Percentiles rank a stretch among this genome's conserved stretches.
Conservation (phyloP, 331 rosid species). For the Arachis monticola region DNA sequence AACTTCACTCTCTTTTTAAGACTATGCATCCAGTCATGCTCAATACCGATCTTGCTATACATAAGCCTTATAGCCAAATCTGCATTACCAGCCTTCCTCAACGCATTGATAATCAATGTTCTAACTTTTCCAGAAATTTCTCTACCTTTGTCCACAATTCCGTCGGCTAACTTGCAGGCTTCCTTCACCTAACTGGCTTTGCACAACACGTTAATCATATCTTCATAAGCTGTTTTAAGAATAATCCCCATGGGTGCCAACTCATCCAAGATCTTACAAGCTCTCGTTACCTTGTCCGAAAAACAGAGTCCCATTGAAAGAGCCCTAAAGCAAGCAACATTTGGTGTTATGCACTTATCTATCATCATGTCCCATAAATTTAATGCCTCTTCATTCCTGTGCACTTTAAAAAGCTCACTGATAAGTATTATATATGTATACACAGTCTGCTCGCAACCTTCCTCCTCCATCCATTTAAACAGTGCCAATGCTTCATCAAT, state of each 20-base stretch:
- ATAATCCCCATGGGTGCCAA: slow-evolving; percentile 83
- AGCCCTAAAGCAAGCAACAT: slow-evolving; percentile 80
- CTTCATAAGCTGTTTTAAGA: slow-evolving; percentile 79
- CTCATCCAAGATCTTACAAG: slow-evolving; percentile 89
- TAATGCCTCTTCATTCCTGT: slow-evolving; percentile 74
- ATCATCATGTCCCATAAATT: slow-evolving; percentile 83
- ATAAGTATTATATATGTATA: slow-evolving; percentile 76
- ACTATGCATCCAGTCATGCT: slow-evolving; percentile 77
- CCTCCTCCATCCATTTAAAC: slow-evolving; percentile 68
- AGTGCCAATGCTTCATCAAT: slow-evolving; percentile 65
- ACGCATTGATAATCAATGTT: slow-evolving; percentile 73
- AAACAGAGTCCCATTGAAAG: slow-evolving; percentile 82
- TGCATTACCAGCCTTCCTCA: slow-evolving; percentile 83
- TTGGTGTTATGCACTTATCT: slow-evolving; percentile 78
- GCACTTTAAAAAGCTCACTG: slow-evolving; percentile 69
- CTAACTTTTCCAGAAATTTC: slow-evolving; percentile 82
- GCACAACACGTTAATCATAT: slow-evolving; percentile 79
- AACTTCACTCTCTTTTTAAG: slow-evolving; percentile 78
- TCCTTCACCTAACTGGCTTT: slow-evolving; percentile 79
- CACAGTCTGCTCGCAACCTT: slow-evolving; percentile 82
- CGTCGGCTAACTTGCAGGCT: slow-evolving; percentile 95
- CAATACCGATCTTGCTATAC: slow-evolving; percentile 92
- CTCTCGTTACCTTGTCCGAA: slow-evolving; percentile 82
- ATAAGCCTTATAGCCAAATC: slow-evolving; percentile 82
- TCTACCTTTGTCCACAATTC: slow-evolving; percentile 83